Base-by-base conservation (phyloP, 805 yeast species). In the Candida awuae region DNA sequence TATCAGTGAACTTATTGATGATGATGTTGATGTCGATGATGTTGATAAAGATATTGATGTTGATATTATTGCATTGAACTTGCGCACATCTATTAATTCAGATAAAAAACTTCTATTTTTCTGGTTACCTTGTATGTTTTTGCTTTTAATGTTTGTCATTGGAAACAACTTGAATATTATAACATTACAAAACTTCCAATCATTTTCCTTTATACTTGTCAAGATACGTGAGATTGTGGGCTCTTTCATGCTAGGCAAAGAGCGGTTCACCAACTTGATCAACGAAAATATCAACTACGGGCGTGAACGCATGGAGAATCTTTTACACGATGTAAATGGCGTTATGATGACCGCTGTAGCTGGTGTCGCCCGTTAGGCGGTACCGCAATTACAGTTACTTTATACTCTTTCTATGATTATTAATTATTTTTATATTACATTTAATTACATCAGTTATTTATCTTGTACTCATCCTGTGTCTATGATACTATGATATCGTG, bases 61-160 rank as follows among this genome's bases (percentile, higher is more conserved):
- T 27, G 50, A 33, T 14, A 19, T 48, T 23, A 43, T 51, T 14
- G 51, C 59, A 25, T 56, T 50, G 43, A 54, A 50, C 38, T 46
- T 53, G 16, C 58, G 73, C 19, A 72, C 71, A 49, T 62, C 75
- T 0, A 63, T 73, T 27, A 68, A 67, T 50, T 82, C 85, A 52
- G 97, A 88, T 60, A 80, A 75, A 53, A 81, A 86, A 84, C 67
- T 88, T 46, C 63, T 85, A 44, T 84, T 88, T 57, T 87, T 88
- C 70, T 88, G 97, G 97, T 62, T 87, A 42, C 97, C 97, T 12
- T 70, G 84, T 28, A 61, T 75, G 56, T 62, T 85, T 37, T 49
- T 80, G 16, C 55, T 84, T 23, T 59, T 79, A 14, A 62, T 77
- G 33, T 45, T 60, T 15, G 44, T 61, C n/a, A 39, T 59, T 7